These are phyloP conservation scores for Rhododendron williamsianum DNA, from an alignment of 148 eudicot species.

Conservation along the genomic window DNA sequence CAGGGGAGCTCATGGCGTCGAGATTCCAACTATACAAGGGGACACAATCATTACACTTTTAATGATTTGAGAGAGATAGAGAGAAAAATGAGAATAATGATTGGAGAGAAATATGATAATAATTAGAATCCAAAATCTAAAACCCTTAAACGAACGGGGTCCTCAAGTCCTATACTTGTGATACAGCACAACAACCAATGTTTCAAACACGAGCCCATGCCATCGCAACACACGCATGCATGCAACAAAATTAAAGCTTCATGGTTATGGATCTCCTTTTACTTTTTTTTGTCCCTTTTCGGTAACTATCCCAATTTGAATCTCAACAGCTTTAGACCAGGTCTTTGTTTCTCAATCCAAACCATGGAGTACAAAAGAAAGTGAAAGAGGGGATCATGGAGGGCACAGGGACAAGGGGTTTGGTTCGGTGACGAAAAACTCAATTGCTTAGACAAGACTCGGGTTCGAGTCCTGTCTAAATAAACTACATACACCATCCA, in stretches of 20 bases:
- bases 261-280: neutral
- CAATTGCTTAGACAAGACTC: neutral
- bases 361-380: neutral
- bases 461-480: neutral
- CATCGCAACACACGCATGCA: neutral
- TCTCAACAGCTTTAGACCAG: slow-evolving; percentile 21
- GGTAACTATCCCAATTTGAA: slow-evolving; percentile 11
- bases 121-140: no score
- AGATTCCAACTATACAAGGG: no score
- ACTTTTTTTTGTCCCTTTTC: neutral
- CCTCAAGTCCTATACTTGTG: neutral
- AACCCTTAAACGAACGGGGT: no score
- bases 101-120: no score
- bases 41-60: no score
- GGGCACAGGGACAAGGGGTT: neutral
- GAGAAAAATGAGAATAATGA: no score
- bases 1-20: no score
- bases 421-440: neutral
- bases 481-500: no score
- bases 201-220: neutral
- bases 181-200: neutral
- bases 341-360: slow-evolving; percentile 15
- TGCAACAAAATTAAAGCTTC: slow-evolving; percentile 2
- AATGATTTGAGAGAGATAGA: no score
- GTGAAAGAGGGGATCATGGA: neutral